Percentiles rank a stretch among this genome's conserved stretches.
phyloP scores from a whole-genome alignment of 2,329 filamentous ascomycete species.

The Trichoderma sp. region DNA sequence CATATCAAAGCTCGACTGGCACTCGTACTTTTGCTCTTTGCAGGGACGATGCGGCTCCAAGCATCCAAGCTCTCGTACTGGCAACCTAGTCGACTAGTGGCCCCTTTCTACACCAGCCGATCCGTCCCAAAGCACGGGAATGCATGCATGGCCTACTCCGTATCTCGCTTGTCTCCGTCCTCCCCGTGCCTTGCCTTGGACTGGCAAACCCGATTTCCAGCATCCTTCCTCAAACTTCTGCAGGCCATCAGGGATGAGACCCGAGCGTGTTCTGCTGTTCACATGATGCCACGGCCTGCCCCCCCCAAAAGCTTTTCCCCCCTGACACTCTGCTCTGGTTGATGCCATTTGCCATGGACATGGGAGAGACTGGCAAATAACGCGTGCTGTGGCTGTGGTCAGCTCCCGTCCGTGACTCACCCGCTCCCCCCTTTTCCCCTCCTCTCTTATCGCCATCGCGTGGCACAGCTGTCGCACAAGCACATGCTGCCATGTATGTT shows the following conservation, averaged over 20 bases:
- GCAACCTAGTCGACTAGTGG: neutral
- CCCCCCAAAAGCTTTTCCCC: neutral
- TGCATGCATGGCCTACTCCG: slow-evolving; percentile 12
- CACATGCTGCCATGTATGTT: neutral
- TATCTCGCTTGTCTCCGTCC: slow-evolving; percentile 18
- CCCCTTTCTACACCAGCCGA: slow-evolving; percentile 14
- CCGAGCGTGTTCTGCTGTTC: neutral
- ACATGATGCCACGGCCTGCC: slow-evolving; percentile 11
- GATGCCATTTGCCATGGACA: slow-evolving; percentile 5
- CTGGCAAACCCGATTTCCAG: neutral
- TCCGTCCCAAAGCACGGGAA: slow-evolving; percentile 15
- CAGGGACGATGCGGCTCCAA: slow-evolving; percentile 1
- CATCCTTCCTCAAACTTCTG: neutral
- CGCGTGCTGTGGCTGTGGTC: slow-evolving; percentile 15
- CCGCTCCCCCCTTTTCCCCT: neutral
- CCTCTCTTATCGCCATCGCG: slow-evolving; percentile 15
- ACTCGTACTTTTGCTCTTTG: neutral
- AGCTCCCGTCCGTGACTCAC: slow-evolving; percentile 17
- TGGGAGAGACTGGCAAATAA: slow-evolving; percentile 9
- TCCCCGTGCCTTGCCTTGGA: neutral
- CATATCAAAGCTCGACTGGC: neutral
- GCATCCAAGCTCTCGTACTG: neutral
- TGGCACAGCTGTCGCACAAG: slow-evolving; percentile 8
- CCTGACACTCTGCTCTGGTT: neutral
- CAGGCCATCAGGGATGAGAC: slow-evolving; percentile 1